Base-by-base conservation (phyloP, 1,139 yeast genomes). In the Geotrichum australiense region DNA sequence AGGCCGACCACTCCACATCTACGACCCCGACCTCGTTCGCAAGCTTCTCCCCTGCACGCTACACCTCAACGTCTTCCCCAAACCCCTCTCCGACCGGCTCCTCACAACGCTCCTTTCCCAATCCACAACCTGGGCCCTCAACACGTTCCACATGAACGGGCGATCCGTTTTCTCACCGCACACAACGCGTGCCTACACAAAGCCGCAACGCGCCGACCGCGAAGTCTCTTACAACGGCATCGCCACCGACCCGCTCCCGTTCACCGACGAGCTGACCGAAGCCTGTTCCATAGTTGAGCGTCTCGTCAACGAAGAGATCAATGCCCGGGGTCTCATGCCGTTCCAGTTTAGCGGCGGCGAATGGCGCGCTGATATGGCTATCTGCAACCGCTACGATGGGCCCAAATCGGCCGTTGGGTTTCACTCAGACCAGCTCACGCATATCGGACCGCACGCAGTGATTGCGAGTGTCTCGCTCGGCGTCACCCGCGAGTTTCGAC, bases 391-490 rank as follows among this genome's bases (percentile, higher is more conserved):
- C 42, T 82, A 76, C 57, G 69, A 68, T 5, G 64, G 63, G 4
- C 65, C 70, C 10, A 60, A 66, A 8, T 71, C 72, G 47, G 66
- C 75, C 45, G 68, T 82, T 25, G 86, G 80, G 39, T 80, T 78
- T 74, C 93, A 82, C 56, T 76, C 86, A 2, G 93, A 82, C 57
- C 71, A 82, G 47, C 58, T 82, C 46, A 76, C 84, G 0, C 69
- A 76, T 43, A 67, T 80, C 26, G 93, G 93, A 0, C 89, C 91
- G 0, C 73, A 77, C 45, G 75, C 81, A 12, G 69, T 68, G 32
- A 76, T 82, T 38, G 84, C 78, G 0, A 76, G 87, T 1, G 44
- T 80, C 2, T 76, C 84, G 3, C 55, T 82, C 8, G 93, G 93
- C 0, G 71, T 78, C 4, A 74, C 82, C 0, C 62, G 93, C 28